These are phyloP conservation scores for Anisodus acutangulus DNA, from an alignment of 257 asterid species.

Conservation along the genomic window DNA sequence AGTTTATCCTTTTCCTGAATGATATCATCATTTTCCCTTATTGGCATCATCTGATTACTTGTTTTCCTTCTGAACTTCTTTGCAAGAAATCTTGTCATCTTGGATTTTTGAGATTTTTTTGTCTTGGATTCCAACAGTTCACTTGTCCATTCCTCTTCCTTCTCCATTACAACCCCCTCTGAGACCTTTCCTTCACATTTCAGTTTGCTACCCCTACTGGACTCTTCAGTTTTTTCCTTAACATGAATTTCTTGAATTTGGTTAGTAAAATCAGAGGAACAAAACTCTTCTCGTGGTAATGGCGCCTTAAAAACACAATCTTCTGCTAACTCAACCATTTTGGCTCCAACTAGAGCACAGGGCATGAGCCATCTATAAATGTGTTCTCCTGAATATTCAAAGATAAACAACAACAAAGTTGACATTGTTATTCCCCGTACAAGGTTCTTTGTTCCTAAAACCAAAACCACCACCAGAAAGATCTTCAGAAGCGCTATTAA, in stretches of 20 bases:
- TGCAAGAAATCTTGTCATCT: conserved; percentile 58
- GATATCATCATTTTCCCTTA: conserved; percentile 18
- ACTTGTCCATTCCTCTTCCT: conserved; percentile 35
- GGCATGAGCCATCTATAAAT: conserved; percentile 33
- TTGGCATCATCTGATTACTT: background rate
- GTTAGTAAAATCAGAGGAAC: background rate
- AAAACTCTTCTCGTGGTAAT: conserved; percentile 32
- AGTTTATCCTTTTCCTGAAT: conserved; percentile 30
- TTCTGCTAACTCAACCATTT: conserved; percentile 29
- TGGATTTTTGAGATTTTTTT: conserved; percentile 47
- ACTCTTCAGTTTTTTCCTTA: conserved; percentile 34
- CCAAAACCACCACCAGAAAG: conserved; percentile 65
- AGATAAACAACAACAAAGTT: conserved; percentile 55
- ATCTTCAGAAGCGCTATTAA: conserved; percentile 46
- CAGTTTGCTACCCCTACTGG: conserved; percentile 18
- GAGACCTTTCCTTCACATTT: conserved; percentile 35
- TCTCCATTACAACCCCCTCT: conserved; percentile 21
- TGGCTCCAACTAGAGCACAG: conserved; percentile 29
- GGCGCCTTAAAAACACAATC: background rate
- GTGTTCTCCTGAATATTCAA: conserved; percentile 49
- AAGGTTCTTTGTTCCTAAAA: conserved; percentile 59
- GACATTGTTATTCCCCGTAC: conserved; percentile 71
- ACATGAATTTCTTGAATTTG: conserved; percentile 22
- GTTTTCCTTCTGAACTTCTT: conserved; percentile 50
- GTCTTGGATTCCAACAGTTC: conserved; percentile 40